Percentiles rank a stretch among this genome's conserved stretches.
Conservation (phyloP, 805 yeast species). For the Cyberlindnera mississippiensis region DNA sequence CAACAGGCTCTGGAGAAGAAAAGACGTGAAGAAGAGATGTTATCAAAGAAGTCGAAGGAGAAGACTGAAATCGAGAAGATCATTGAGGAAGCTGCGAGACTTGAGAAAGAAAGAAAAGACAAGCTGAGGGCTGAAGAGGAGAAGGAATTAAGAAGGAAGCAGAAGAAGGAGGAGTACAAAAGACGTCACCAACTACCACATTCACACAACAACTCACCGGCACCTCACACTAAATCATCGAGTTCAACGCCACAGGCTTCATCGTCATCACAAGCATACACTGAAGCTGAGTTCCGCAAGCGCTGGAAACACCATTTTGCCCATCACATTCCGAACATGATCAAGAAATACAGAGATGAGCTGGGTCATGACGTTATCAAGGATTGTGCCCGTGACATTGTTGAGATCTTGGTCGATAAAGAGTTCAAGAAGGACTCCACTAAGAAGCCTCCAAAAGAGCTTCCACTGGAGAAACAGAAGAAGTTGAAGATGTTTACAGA, state of each 20-base stretch:
- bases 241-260: background rate
- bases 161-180: slow-evolving; percentile 34
- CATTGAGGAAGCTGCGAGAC: slow-evolving; percentile 36
- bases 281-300: slow-evolving; percentile 22
- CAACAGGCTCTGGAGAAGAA: slow-evolving; percentile 27
- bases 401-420: slow-evolving; percentile 60
- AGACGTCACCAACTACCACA: slow-evolving; percentile 6
- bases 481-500: slow-evolving; percentile 66
- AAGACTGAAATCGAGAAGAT: slow-evolving; percentile 30
- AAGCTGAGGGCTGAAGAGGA: slow-evolving; percentile 19
- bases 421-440: slow-evolving; percentile 56
- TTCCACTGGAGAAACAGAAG: slow-evolving; percentile 66
- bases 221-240: background rate
- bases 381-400: slow-evolving; percentile 76
- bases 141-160: slow-evolving; percentile 9
- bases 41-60: background rate
- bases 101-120: slow-evolving; percentile 27
- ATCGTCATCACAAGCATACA: background rate
- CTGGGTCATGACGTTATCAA: slow-evolving; percentile 73
- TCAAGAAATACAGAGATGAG: slow-evolving; percentile 60
- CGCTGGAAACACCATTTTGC: slow-evolving; percentile 55
- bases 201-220: background rate
- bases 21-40: slow-evolving; percentile 20
- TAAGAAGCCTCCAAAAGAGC: slow-evolving; percentile 56
- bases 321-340: slow-evolving; percentile 69